Conservation (phyloP, 371 early-diverging fungal species). For the Apophysomyces ossiformis region DNA sequence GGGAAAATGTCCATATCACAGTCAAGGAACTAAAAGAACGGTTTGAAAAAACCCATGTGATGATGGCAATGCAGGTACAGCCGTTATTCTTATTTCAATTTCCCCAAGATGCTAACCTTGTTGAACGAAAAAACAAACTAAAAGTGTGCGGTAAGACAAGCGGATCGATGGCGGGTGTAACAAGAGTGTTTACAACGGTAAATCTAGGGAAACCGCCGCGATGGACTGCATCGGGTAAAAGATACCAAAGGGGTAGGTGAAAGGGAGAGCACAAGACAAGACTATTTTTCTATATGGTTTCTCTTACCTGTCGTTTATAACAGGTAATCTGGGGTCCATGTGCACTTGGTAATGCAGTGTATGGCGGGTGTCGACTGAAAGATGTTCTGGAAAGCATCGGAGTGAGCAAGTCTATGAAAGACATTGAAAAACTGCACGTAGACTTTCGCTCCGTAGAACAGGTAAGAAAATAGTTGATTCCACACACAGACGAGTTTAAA, state of each 20-base stretch:
- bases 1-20: constrained; percentile 7
- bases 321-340: constrained; percentile 80
- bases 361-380: constrained; percentile 77
- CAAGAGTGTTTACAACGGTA: neutral
- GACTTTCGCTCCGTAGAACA: constrained; percentile 76
- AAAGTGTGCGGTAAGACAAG: constrained; percentile 31
- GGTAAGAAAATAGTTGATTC: constrained; percentile 30
- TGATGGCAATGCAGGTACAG: constrained; percentile 54
- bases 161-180: constrained; percentile 1
- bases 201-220: constrained; percentile 76
- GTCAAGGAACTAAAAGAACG: constrained; percentile 53
- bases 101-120: neutral
- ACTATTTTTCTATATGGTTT: neutral
- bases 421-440: constrained; percentile 63
- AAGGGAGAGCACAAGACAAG: neutral
- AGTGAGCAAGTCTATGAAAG: constrained; percentile 40
- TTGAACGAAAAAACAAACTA: neutral
- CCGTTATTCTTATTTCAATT: neutral
- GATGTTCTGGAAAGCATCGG: constrained; percentile 69
- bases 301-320: neutral
- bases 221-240: constrained; percentile 78
- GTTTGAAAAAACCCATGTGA: constrained; percentile 35
- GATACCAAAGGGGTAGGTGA: constrained; percentile 69
- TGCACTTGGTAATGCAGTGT: constrained; percentile 79
- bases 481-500: neutral